Evolutionary conservation across 768 basidiomycete species (phyloP).

Genomic region (Hygrocybe punicea): DNA sequence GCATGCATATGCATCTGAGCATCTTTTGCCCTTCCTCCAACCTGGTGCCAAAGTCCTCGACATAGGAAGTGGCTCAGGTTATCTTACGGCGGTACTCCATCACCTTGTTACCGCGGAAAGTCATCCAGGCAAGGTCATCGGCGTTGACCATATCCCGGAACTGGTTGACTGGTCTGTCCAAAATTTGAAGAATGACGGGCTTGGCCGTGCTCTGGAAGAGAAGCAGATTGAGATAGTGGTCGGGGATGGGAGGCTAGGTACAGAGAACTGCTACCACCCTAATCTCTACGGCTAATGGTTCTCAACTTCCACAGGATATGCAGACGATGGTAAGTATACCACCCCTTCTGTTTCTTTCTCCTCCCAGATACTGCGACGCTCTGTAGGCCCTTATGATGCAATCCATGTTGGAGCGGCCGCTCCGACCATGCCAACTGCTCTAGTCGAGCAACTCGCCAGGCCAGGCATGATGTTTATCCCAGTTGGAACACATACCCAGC

Average conservation of each 20-base stretch:
- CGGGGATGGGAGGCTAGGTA: slow-evolving; percentile 80
- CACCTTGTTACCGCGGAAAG: slow-evolving; percentile 54
- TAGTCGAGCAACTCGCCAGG: slow-evolving; percentile 73
- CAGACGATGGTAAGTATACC: slow-evolving; percentile 29
- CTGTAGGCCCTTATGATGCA: slow-evolving; percentile 64
- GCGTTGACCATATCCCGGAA: slow-evolving; percentile 86
- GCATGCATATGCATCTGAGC: slow-evolving; percentile 85
- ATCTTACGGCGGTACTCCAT: slow-evolving; percentile 77
- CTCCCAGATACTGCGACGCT: background rate
- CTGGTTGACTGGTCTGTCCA: slow-evolving; percentile 65
- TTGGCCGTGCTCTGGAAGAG: slow-evolving; percentile 50
- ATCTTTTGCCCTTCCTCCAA: slow-evolving; percentile 67
- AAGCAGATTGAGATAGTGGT: slow-evolving; percentile 59
- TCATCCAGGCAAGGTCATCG: slow-evolving; percentile 63
- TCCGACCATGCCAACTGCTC: slow-evolving; percentile 59
- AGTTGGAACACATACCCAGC: slow-evolving; percentile 60
- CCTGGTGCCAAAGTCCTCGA: slow-evolving; percentile 80
- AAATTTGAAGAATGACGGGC: slow-evolving; percentile 68
- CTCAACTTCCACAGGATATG: slow-evolving; percentile 33
- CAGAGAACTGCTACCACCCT: background rate
- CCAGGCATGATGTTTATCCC: slow-evolving; percentile 92
- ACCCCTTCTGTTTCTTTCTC: background rate
- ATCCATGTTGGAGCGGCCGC: slow-evolving; percentile 97
- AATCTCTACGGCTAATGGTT: background rate
- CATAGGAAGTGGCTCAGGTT: slow-evolving; percentile 86